phyloP scores from a whole-genome alignment of 2,329 filamentous ascomycete species.

The Fusarium domesticum region DNA sequence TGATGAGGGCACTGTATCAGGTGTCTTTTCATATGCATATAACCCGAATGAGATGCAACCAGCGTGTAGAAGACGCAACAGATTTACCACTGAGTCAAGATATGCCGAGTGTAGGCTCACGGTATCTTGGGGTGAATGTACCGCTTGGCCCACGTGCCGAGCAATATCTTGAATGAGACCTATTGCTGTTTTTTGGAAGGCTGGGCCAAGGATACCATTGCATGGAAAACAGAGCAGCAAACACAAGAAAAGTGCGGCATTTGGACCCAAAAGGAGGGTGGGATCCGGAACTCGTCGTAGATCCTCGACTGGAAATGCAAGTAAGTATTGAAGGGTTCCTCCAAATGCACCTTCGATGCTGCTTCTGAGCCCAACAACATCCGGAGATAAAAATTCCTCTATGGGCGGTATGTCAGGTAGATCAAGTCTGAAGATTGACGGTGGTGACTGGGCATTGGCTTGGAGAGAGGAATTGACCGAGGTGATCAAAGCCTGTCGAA shows the following conservation, averaged over 20 bases:
- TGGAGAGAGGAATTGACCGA: conserved; percentile 5
- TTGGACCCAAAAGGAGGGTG: conserved; percentile 11
- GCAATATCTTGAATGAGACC: conserved; percentile 7
- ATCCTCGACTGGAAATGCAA: conserved; percentile 10
- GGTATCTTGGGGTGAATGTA: conserved; percentile 16
- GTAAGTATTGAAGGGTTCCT: conserved; percentile 10
- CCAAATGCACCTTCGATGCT: conserved; percentile 6
- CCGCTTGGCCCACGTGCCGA: conserved; percentile 3
- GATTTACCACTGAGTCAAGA: conserved; percentile 5
- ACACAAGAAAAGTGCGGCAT: conserved; percentile 13
- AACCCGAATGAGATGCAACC: neutral
- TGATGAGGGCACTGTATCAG: neutral
- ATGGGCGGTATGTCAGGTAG: conserved; percentile 1
- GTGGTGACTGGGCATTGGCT: conserved; percentile 1
- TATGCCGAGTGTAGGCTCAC: conserved; percentile 5
- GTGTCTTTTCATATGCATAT: neutral
- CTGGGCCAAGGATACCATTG: conserved; percentile 10
- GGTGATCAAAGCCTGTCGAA: conserved; percentile 11
- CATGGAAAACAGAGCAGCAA: conserved; percentile 12
- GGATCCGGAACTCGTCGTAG: conserved; percentile 13
- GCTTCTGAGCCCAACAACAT: conserved; percentile 3
- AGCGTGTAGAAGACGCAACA: neutral
- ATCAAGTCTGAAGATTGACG: conserved; percentile 1
- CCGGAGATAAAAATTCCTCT: conserved; percentile 5
- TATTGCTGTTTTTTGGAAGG: conserved; percentile 12